phyloP scores from a whole-genome alignment of 768 basidiomycete species.

The Dendrothele bispora region DNA sequence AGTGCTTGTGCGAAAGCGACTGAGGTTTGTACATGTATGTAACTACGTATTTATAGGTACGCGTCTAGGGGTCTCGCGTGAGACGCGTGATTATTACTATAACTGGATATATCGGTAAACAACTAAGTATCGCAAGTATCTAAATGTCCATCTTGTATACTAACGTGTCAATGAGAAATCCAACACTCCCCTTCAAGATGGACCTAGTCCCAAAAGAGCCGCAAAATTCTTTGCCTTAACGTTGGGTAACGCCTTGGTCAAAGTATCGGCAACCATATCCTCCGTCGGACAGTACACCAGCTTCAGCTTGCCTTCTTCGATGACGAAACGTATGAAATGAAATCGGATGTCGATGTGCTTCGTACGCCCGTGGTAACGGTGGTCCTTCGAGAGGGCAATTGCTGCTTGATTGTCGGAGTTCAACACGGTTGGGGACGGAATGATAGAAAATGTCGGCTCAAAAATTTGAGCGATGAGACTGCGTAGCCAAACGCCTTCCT shows the following conservation, averaged over 20 bases:
- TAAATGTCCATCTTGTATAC: too few species aligned
- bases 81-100: too few species aligned
- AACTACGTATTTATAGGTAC: too few species aligned
- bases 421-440: slow-evolving; percentile 9
- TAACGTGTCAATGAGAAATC: too few species aligned
- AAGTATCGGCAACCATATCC: slow-evolving; percentile 23
- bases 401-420: slow-evolving; percentile 24
- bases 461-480: slow-evolving; percentile 21
- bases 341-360: slow-evolving; percentile 36
- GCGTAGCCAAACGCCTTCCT: slow-evolving; percentile 30
- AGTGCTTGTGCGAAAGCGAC: too few species aligned
- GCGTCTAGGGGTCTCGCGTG: too few species aligned
- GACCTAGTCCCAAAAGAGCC: too few species aligned
- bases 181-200: too few species aligned
- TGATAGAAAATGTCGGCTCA: slow-evolving; percentile 3
- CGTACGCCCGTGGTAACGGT: slow-evolving; percentile 27
- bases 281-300: slow-evolving; percentile 16
- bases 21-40: too few species aligned
- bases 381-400: slow-evolving; percentile 24
- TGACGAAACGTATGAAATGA: slow-evolving; percentile 17
- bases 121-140: too few species aligned
- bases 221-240: too few species aligned
- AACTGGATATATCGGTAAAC: too few species aligned
- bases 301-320: background rate
- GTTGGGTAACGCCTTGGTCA: slow-evolving; percentile 26